These are phyloP conservation scores for Penicillium sp. DNA, from an alignment of 2,329 filamentous ascomycete species.

Conservation along the genomic window DNA sequence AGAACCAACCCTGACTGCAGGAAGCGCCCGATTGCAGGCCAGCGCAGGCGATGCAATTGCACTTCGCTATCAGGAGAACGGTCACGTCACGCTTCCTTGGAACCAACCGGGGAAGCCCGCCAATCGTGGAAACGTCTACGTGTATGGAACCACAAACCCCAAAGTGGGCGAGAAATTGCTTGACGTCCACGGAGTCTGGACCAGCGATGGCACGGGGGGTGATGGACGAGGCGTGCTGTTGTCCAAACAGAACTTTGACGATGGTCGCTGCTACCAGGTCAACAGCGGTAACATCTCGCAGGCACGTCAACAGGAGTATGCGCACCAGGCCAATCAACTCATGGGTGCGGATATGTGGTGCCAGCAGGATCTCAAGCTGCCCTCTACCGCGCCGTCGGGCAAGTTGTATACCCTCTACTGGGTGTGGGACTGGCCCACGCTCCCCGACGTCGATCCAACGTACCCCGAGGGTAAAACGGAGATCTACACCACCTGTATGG, in stretches of 20 bases:
- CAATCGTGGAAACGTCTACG: constrained; percentile 72
- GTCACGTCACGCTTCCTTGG: constrained; percentile 68
- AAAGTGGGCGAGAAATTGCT: constrained; percentile 61
- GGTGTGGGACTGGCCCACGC: constrained; percentile 92
- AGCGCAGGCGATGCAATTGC: constrained; percentile 66
- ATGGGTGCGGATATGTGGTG: constrained; percentile 70
- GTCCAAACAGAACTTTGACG: constrained; percentile 80
- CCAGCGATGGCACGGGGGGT: constrained; percentile 75
- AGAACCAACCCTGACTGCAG: constrained; percentile 59
- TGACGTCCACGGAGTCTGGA: constrained; percentile 77
- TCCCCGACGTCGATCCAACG: constrained; percentile 38
- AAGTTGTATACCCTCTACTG: constrained; percentile 83
- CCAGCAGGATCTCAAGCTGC: constrained; percentile 79
- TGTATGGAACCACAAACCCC: constrained; percentile 71
- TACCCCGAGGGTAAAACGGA: constrained; percentile 50
- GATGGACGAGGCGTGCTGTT: constrained; percentile 77
- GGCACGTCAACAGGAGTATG: constrained; percentile 61
- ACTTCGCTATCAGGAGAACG: constrained; percentile 73
- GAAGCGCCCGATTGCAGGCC: constrained; percentile 66
- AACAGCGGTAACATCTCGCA: constrained; percentile 64
- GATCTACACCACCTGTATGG: constrained; percentile 55
- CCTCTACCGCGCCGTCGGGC: constrained; percentile 63
- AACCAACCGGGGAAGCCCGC: constrained; percentile 62
- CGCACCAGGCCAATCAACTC: constrained; percentile 54
- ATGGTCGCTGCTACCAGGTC: constrained; percentile 84